Conservation (phyloP, 2,329 filamentous ascomycete genomes). For the Ilyonectria mors-panacis region DNA sequence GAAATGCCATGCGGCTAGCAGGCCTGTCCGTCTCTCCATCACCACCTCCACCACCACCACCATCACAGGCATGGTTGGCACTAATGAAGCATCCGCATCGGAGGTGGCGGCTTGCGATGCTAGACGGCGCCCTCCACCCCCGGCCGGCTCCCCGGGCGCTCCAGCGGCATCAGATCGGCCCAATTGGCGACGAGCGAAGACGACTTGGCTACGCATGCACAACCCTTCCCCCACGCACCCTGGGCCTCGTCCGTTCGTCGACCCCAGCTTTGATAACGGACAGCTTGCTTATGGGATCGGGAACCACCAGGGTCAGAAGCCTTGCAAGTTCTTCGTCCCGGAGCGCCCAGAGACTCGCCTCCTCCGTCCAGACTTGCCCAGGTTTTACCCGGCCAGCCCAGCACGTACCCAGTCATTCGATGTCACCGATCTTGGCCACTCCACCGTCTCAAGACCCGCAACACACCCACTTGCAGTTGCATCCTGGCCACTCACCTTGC, state of each 20-base stretch:
- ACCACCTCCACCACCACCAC: constrained; percentile 7
- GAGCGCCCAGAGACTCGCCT: constrained; percentile 17
- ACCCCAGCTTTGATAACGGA: constrained; percentile 40
- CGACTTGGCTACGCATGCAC: constrained; percentile 4
- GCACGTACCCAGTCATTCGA: constrained; percentile 24
- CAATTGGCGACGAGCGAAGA: constrained; percentile 22
- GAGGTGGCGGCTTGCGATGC: constrained; percentile 29
- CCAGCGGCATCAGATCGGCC: not conserved
- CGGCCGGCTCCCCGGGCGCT: constrained; percentile 8
- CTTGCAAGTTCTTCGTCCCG: constrained; percentile 10
- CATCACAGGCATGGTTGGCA: not conserved
- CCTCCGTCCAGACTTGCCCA: not conserved
- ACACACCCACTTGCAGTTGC: constrained; percentile 33
- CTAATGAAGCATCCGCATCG: constrained; percentile 23
- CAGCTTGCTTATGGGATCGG: constrained; percentile 18
- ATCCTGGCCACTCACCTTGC: constrained; percentile 37
- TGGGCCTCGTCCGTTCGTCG: constrained; percentile 21
- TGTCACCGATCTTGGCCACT: constrained; percentile 29
- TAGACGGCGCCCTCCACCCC: constrained; percentile 27
- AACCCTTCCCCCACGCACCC: constrained; percentile 42
- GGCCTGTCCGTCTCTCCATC: not conserved
- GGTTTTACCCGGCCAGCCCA: not conserved
- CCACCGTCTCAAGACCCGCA: constrained; percentile 38
- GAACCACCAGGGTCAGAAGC: constrained; percentile 6
- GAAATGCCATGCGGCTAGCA: not conserved